A percentile compares a stretch with the other conserved stretches of the same genome.
Conservation (phyloP, 208 protist genomes). For the Trypanosoma congolense region DNA sequence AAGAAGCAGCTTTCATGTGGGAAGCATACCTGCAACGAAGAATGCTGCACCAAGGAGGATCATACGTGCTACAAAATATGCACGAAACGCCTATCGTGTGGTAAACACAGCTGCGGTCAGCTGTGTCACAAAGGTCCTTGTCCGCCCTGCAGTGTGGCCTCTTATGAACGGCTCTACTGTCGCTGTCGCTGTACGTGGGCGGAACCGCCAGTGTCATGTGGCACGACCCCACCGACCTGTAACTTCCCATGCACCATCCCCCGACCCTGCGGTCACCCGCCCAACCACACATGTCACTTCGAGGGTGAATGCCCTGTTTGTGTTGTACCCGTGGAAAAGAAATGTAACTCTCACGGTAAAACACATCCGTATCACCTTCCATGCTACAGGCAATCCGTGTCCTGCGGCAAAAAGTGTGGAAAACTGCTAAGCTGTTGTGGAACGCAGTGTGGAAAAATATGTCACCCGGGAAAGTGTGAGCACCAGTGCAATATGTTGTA, state of each 20-base stretch:
- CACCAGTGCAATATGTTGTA: constrained; percentile 47
- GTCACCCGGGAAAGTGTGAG: constrained; percentile 69
- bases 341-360: constrained; percentile 72
- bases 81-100: constrained; percentile 78
- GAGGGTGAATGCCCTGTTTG: constrained; percentile 68
- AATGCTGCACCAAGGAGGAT: constrained; percentile 77
- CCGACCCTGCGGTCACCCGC: constrained; percentile 80
- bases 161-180: constrained; percentile 85
- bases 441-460: constrained; percentile 53
- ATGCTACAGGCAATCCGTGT: constrained; percentile 53
- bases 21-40: constrained; percentile 77
- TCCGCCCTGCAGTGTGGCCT: constrained; percentile 51
- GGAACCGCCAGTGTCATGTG: constrained; percentile 87
- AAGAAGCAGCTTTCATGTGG: constrained; percentile 65
- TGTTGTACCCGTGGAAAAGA: constrained; percentile 72
- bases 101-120: constrained; percentile 69
- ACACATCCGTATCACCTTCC: constrained; percentile 64
- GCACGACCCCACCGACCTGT: constrained; percentile 78
- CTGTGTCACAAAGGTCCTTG: constrained; percentile 85
- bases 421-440: constrained; percentile 75
- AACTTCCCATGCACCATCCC: constrained; percentile 66
- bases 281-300: constrained; percentile 79
- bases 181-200: constrained; percentile 77
- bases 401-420: constrained; percentile 73
- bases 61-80: constrained; percentile 84